Evolutionary conservation across 495 filamentous ascomycete species (phyloP), one percentile per base, ranked within the genome.

Genomic region (Mycothermus thermophilus): DNA sequence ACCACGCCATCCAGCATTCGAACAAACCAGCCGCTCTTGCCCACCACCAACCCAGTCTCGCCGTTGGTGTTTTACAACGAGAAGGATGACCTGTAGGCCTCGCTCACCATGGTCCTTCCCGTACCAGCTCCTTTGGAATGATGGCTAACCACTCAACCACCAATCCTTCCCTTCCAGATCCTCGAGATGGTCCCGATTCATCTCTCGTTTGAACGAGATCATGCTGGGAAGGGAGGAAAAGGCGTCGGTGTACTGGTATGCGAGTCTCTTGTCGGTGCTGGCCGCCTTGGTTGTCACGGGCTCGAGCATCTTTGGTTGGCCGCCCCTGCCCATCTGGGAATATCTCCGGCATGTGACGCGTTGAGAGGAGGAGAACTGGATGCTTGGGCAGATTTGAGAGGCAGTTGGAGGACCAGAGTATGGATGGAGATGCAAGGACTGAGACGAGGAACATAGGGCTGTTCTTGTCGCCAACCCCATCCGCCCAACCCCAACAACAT

Each of bases 221-320:
- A 10, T 41, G n/a, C 8, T 41, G 7, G 38, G 38, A n/a, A n/a
- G n/a, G 14, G 20, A 24, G 19, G 38, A 41, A 19, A 30, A 20
- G 16, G 38, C 25, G 13, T 41, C 38, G 27, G 15, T 41, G 26
- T 41, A 35, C 15, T 35, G 25, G 32, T 41, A 41, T 12, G 18
- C 28, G 11, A 41, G 38, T 23, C 38, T 41, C 9, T 5, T 35
- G 25, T 27, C 38, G 4, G 28, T 41, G 19, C 5, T 27, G n/a
- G 38, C 32, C 32, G 38, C 26, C 14, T 15, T 41, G 21, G 13
- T 41, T 12, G 26, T 41, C 21, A 34, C 38, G 3, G 10, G 17
- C 27, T 41, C 38, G 32, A 35, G 32, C 8, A 30, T 41, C 8
- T 41, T 41, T 6, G 38, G 38, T 10, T 41, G 38, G 38, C 38